Evolutionary conservation across 2,329 filamentous ascomycete genomes (phyloP).

Genomic region (Cladosporium sp.): DNA sequence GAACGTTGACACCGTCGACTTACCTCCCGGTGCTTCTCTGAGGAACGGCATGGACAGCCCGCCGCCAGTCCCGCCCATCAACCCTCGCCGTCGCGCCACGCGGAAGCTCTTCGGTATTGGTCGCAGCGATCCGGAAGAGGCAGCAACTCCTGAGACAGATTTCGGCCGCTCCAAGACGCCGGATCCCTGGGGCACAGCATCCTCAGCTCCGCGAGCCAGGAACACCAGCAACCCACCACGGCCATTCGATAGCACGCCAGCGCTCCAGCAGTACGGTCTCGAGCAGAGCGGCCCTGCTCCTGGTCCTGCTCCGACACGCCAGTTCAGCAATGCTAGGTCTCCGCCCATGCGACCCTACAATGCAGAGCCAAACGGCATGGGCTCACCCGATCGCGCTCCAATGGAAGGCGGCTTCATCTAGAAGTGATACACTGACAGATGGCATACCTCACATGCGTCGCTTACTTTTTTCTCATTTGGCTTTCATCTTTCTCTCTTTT

Average conservation of each 20-base stretch:
- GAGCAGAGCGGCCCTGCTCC: slow-evolving; percentile 6
- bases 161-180: slow-evolving; percentile 19
- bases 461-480: too few species aligned
- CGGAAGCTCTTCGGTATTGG: slow-evolving; percentile 29
- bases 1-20: slow-evolving; percentile 54
- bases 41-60: slow-evolving; percentile 50
- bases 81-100: slow-evolving; percentile 52
- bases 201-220: neutral
- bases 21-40: slow-evolving; percentile 53
- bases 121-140: slow-evolving; percentile 14
- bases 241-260: slow-evolving; percentile 18
- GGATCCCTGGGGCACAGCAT: slow-evolving; percentile 17
- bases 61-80: slow-evolving; percentile 57
- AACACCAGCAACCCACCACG: slow-evolving; percentile 5
- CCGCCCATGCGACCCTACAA: slow-evolving; percentile 9
- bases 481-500: neutral
- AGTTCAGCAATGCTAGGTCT: slow-evolving; percentile 7
- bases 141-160: neutral
- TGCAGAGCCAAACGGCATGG: neutral
- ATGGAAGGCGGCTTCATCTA: slow-evolving; percentile 13
- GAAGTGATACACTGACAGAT: neutral
- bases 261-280: slow-evolving; percentile 16
- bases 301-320: neutral
- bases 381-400: slow-evolving; percentile 3
- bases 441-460: too few species aligned